Evolutionary conservation across 2,329 filamentous ascomycete species (phyloP).

Genomic region (Beauveria scarabaeidicola): DNA sequence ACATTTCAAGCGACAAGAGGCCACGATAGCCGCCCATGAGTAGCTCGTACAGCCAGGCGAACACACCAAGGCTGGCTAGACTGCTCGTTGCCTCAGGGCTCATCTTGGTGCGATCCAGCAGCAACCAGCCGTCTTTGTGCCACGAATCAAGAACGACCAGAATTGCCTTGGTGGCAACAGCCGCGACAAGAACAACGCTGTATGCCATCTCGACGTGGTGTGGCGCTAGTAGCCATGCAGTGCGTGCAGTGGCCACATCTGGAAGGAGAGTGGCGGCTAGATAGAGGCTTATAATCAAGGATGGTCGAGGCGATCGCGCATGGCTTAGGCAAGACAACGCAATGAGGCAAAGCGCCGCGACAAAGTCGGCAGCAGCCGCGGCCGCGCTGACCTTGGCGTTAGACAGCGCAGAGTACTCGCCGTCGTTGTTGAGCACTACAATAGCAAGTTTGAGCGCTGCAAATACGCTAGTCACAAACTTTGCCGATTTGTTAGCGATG

Average conservation of each 20-base stretch:
- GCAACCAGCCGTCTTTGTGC: not conserved
- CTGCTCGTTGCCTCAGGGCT: conserved; percentile 30
- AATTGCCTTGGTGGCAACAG: not conserved
- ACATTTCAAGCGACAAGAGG: not conserved
- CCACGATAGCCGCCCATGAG: conserved; percentile 24
- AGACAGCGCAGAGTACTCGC: not conserved
- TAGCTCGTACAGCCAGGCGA: conserved; percentile 28
- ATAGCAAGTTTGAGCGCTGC: not conserved
- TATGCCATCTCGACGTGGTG: not conserved
- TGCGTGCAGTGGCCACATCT: not conserved
- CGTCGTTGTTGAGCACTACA: not conserved
- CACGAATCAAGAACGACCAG: not conserved
- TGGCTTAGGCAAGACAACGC: not conserved
- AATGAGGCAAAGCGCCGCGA: not conserved
- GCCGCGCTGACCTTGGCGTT: not conserved
- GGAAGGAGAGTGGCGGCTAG: not conserved
- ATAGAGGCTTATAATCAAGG: not conserved
- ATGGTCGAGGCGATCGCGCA: not conserved
- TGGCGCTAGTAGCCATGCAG: not conserved
- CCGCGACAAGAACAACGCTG: not conserved
- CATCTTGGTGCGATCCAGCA: not conserved
- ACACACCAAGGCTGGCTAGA: conserved; percentile 23
- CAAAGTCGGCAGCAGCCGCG: not conserved
- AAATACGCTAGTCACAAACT: not conserved
- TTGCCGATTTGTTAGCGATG: not conserved